Evolutionary conservation across 2,329 filamentous ascomycete genomes (phyloP).

Genomic region (Sporothrix mexicana): DNA sequence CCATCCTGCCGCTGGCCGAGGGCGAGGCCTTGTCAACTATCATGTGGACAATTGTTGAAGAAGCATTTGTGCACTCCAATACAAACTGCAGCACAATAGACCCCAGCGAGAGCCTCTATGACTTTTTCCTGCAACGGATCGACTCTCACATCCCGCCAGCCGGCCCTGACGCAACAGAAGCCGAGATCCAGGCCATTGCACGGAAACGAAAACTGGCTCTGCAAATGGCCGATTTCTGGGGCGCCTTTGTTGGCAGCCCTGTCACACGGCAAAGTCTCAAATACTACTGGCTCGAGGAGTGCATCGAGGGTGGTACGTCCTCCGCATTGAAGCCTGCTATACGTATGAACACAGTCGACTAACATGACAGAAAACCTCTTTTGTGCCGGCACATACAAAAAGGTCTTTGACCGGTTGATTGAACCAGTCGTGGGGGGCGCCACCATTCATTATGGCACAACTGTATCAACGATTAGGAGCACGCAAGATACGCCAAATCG

Average conservation of each 20-base stretch:
- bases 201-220: conserved; percentile 49
- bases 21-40: conserved; percentile 56
- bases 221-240: conserved; percentile 69
- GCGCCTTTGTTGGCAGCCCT: conserved; percentile 71
- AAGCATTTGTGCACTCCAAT: conserved; percentile 71
- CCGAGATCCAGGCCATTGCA: conserved; percentile 35
- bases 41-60: conserved; percentile 71
- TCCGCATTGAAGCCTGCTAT: background rate
- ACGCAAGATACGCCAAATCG: conserved; percentile 38
- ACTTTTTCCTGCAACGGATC: conserved; percentile 59
- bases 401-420: conserved; percentile 63
- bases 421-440: conserved; percentile 62
- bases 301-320: conserved; percentile 68
- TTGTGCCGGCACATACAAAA: conserved; percentile 64
- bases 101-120: conserved; percentile 55
- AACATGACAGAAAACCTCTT: conserved; percentile 61
- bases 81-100: conserved; percentile 57
- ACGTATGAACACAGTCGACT: background rate
- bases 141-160: conserved; percentile 50
- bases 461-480: conserved; percentile 53
- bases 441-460: conserved; percentile 57
- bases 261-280: conserved; percentile 70
- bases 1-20: conserved; percentile 54
- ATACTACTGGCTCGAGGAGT: conserved; percentile 80
- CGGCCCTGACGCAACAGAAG: conserved; percentile 37